phyloP scores from a whole-genome alignment of 306 rosid species.

The Pueraria montana region DNA sequence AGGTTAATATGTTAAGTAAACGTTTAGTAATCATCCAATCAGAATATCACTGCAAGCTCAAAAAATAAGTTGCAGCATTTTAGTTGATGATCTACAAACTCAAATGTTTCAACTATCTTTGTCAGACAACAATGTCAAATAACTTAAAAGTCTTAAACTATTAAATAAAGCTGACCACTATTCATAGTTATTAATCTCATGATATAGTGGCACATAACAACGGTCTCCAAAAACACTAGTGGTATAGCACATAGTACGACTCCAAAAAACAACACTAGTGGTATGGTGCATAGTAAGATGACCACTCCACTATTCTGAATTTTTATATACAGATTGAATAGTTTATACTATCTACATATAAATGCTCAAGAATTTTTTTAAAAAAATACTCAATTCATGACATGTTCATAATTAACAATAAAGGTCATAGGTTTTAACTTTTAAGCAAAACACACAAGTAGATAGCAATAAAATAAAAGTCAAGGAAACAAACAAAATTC shows the following conservation, averaged over 20 bases:
- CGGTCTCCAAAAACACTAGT: not conserved
- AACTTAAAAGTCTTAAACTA: not conserved
- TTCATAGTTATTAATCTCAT: not conserved
- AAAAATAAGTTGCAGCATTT: slow-evolving; percentile 6
- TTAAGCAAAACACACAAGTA: not conserved
- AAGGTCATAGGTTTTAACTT: not conserved
- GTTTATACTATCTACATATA: not conserved
- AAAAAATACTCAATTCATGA: not conserved
- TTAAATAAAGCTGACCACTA: not conserved
- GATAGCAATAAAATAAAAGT: not conserved
- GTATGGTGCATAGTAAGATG: not conserved
- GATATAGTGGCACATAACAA: not conserved
- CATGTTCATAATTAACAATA: not conserved
- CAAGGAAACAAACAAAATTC: not conserved
- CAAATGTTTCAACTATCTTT: not conserved
- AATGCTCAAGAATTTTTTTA: not conserved
- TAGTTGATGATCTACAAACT: not conserved
- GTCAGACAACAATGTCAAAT: slow-evolving; percentile 17
- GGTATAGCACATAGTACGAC: not conserved
- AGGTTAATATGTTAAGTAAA: not conserved
- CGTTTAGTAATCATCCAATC: not conserved
- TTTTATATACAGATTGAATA: not conserved
- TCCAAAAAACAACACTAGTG: too few species aligned
- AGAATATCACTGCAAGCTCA: not conserved
- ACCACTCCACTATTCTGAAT: not conserved